These are phyloP conservation scores for Terana coerulea DNA, from an alignment of 768 basidiomycete species.

Conservation along the genomic window DNA sequence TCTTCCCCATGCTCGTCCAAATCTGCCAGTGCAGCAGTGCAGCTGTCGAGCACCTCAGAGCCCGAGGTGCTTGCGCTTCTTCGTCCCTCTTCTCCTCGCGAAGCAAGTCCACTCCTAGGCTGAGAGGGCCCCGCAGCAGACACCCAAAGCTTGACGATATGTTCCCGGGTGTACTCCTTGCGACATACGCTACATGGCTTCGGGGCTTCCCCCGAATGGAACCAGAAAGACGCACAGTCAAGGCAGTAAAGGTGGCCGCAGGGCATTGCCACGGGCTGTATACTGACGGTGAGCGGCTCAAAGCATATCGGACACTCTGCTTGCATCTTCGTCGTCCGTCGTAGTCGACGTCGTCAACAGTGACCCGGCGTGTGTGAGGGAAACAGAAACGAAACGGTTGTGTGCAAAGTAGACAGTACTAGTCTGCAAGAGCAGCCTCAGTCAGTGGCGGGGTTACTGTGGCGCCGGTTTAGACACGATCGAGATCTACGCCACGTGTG, in stretches of 20 bases:
- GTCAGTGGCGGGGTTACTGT: too few species aligned
- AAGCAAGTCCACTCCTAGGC: too few species aligned
- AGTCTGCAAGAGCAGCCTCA: too few species aligned
- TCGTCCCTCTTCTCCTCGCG: too few species aligned
- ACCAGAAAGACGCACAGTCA: slow-evolving; percentile 23
- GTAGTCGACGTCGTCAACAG: too few species aligned
- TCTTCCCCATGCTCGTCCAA: not conserved
- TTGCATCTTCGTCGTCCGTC: not conserved
- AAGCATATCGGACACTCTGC: slow-evolving; percentile 7
- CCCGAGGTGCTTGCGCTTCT: too few species aligned
- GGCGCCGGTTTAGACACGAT: too few species aligned
- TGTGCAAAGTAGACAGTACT: too few species aligned
- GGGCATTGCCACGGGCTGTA: slow-evolving; percentile 16
- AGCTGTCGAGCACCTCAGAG: not conserved
- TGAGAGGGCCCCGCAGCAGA: not conserved
- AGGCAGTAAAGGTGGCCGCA: slow-evolving; percentile 26
- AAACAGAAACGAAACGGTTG: too few species aligned
- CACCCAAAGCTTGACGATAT: slow-evolving; percentile 18
- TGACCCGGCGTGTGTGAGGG: too few species aligned
- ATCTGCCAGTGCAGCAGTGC: not conserved
- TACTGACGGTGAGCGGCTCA: slow-evolving; percentile 8
- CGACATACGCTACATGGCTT: slow-evolving; percentile 20
- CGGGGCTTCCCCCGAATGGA: slow-evolving; percentile 11
- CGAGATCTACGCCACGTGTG: too few species aligned
- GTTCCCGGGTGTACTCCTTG: slow-evolving; percentile 12